Evolutionary conservation across 1,284 basidiomycete species (phyloP), one percentile per base, ranked within the genome.

Genomic region (Ustilago lituana): DNA sequence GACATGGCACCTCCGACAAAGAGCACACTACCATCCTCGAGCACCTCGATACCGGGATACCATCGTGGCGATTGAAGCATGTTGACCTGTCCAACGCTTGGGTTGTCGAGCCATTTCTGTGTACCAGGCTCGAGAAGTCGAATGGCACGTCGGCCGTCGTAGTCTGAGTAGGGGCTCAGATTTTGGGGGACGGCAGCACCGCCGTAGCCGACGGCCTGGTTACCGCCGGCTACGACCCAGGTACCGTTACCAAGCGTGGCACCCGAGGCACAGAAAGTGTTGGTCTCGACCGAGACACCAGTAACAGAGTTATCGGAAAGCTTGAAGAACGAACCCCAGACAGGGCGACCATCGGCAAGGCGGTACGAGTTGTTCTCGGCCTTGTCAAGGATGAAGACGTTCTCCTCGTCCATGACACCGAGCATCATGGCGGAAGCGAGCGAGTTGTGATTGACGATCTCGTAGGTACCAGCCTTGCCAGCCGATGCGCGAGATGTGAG

Each of bases 361-460:
- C 43, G 39, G 14, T 43, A n/a, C 10, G 54, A 60, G 69, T 83
- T 84, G 66, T 80, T 78, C 63, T 84, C 83, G 11, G 76, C 79
- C 70, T 84, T 84, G 73, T 84, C 83, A 32, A 83, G 70, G 38
- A 84, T 82, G 53, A 82, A 81, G 33, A 82, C 79, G 36, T 67
- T 73, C 39, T 80, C 50, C 41, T 82, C 70, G 58, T 80, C 73
- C 36, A 78, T 66, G 24, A 82, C 65, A 54, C 74, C 80, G 40
- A 82, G 57, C 80, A 82, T 82, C 80, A 82, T 82, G 50, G 79
- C 80, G 24, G 79, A 81, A 10, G 80, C 80, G 23, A 74, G 58
- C 39, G 78, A 76, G 53, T 81, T 59, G 36, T 54, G 15, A 32
- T 68, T 58, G 45, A 80, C 73, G n/a, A 76, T 56, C 54, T 77